Conservation (phyloP, 2,329 filamentous ascomycete species). For the Pyrenochaeta sp. region DNA sequence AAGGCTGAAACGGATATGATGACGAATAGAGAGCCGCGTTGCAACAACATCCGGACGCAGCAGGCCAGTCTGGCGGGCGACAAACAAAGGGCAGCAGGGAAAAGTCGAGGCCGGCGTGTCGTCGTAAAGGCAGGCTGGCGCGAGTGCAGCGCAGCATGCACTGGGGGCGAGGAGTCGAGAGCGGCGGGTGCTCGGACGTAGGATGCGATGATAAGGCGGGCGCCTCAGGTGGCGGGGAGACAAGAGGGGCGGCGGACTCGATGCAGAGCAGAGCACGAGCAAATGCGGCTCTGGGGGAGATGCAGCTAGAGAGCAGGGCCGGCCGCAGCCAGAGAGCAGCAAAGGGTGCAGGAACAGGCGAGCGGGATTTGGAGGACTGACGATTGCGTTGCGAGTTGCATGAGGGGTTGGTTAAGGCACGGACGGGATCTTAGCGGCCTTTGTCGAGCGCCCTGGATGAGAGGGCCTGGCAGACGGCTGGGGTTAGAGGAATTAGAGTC, state of each 20-base stretch:
- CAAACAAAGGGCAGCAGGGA: conserved; percentile 10
- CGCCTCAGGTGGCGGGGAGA: conserved; percentile 30
- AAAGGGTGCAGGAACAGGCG: conserved; percentile 28
- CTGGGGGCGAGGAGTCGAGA: conserved; percentile 25
- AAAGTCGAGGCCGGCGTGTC: conserved; percentile 11
- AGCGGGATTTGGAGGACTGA: conserved; percentile 32
- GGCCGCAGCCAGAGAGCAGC: conserved; percentile 28
- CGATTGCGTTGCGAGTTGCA: conserved; percentile 39
- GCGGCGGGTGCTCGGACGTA: conserved; percentile 41
- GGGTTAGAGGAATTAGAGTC: conserved; percentile 25
- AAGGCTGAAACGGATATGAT: conserved; percentile 49
- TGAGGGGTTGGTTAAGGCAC: conserved; percentile 35
- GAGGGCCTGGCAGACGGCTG: conserved; percentile 29
- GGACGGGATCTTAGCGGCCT: conserved; percentile 34
- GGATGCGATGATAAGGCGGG: conserved; percentile 33
- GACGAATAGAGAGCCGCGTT: conserved; percentile 41
- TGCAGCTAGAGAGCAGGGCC: conserved; percentile 31
- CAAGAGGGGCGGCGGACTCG: conserved; percentile 30
- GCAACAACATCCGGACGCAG: conserved; percentile 46
- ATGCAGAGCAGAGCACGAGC: conserved; percentile 39
- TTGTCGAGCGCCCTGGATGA: conserved; percentile 32
- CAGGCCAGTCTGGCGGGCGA: no score
- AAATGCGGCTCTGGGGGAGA: conserved; percentile 36
- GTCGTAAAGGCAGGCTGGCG: conserved; percentile 23
- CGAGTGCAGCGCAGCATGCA: conserved; percentile 18